Conservation (phyloP, 176 grass and related monocot genomes). For the Saccharum officinarum region DNA sequence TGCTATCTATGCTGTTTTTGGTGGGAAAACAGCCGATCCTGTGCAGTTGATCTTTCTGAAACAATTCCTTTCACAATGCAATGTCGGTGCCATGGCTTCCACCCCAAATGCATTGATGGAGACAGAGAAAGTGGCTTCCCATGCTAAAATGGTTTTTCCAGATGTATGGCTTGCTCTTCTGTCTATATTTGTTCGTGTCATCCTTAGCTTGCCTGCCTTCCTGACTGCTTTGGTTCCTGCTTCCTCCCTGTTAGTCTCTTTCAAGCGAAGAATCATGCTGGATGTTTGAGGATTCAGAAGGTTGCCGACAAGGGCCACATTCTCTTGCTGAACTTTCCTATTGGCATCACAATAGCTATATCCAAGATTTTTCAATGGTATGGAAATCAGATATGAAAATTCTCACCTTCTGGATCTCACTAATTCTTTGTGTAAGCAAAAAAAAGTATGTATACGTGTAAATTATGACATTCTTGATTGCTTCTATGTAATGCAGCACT, state of each 20-base stretch:
- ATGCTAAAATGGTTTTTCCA: conserved; percentile 36
- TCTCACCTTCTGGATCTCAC: conserved; percentile 9
- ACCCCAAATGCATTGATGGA: background rate
- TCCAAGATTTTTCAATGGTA: conserved; percentile 92
- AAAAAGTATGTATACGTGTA: background rate
- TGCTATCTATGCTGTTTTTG: conserved; percentile 70
- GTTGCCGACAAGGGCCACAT: conserved; percentile 73
- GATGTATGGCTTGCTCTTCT: conserved; percentile 43
- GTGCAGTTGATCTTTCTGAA: conserved; percentile 66
- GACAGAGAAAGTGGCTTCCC: conserved; percentile 4
- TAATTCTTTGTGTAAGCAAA: conserved; percentile 16
- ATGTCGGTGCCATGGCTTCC: conserved; percentile 1
- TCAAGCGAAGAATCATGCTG: conserved; percentile 78
- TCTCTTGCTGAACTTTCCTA: conserved; percentile 94
- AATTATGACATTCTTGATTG: conserved; percentile 16
- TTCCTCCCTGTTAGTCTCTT: conserved; percentile 46
- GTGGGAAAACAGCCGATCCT: conserved; percentile 56
- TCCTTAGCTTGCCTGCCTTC: conserved; percentile 4
- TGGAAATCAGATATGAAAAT: background rate
- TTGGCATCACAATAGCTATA: conserved; percentile 90
- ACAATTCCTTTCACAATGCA: conserved; percentile 51
- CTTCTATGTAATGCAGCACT: conserved; percentile 4
- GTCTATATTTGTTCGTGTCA: background rate
- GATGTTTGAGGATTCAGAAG: conserved; percentile 93
- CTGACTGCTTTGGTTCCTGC: conserved; percentile 21